Conservation (phyloP, 1,284 basidiomycete species). For the Vanrija sp. region DNA sequence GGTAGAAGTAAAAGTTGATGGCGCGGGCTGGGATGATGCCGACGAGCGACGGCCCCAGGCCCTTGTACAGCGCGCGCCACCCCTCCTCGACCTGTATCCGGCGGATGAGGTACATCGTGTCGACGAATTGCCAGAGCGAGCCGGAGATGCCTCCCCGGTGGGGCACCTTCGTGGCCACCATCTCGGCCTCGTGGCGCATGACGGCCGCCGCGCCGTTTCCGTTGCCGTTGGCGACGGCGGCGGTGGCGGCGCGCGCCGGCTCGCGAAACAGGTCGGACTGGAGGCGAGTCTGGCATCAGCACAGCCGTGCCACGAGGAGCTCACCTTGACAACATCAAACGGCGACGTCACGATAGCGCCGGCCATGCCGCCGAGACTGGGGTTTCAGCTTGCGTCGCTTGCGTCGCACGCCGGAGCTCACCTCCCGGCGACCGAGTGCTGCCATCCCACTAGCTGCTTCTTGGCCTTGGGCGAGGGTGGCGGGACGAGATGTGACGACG, state of each 20-base stretch:
- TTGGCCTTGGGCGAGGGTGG: conserved; percentile 16
- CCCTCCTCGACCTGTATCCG: conserved; percentile 90
- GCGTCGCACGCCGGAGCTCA: conserved; percentile 50
- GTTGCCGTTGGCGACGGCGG: background rate
- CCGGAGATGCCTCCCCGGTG: conserved; percentile 51
- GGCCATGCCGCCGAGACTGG: conserved; percentile 91
- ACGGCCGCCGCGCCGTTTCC: conserved; percentile 14
- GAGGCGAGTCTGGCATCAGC: conserved; percentile 62
- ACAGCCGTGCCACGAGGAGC: background rate
- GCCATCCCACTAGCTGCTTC: conserved; percentile 68
- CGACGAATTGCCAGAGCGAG: conserved; percentile 86
- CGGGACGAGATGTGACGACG: conserved; percentile 2
- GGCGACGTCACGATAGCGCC: conserved; percentile 95
- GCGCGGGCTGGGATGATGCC: conserved; percentile 90
- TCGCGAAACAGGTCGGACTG: conserved; percentile 84
- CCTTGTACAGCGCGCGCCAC: conserved; percentile 84
- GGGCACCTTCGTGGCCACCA: conserved; percentile 9
- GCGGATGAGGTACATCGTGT: conserved; percentile 83
- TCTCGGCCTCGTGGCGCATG: conserved; percentile 11
- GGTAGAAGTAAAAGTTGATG: conserved; percentile 98
- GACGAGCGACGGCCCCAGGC: conserved; percentile 88
- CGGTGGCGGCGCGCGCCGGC: conserved; percentile 8
- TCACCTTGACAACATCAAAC: conserved; percentile 88
- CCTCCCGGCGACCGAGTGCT: conserved; percentile 82
- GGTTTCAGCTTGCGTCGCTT: conserved; percentile 1